These are phyloP conservation scores for Prunus armeniaca DNA, from an alignment of 306 rosid genomes.

Conservation along the genomic window DNA sequence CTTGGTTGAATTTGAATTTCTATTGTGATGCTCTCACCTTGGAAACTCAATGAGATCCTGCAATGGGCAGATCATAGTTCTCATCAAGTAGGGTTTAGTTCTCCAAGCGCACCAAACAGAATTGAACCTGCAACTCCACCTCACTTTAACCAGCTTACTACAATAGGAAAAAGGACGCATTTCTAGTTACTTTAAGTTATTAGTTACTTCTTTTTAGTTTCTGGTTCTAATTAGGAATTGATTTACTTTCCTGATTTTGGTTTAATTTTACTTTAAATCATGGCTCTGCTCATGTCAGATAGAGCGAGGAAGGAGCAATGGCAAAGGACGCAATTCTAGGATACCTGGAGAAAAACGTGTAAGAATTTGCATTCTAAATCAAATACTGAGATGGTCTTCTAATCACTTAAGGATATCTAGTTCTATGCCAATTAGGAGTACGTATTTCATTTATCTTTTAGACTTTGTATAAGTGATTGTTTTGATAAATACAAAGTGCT, in stretches of 20 bases:
- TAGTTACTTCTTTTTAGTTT: too few species aligned
- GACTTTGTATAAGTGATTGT: too few species aligned
- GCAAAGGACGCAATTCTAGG: conserved; percentile 74
- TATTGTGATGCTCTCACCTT: conserved; percentile 44
- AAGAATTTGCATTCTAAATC: too few species aligned
- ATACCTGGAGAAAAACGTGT: conserved; percentile 37
- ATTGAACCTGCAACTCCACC: not conserved
- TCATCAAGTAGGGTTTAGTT: conserved; percentile 51
- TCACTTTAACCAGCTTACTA: not conserved
- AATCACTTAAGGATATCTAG: too few species aligned
- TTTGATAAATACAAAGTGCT: too few species aligned
- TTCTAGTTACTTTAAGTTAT: too few species aligned
- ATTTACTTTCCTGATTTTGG: too few species aligned
- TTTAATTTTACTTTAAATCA: too few species aligned
- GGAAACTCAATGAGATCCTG: conserved; percentile 83
- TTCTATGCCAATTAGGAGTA: too few species aligned
- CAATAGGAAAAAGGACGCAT: not conserved
- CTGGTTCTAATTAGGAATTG: too few species aligned
- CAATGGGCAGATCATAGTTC: conserved; percentile 80
- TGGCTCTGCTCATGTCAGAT: not conserved
- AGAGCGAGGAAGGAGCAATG: conserved; percentile 16
- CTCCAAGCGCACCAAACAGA: not conserved
- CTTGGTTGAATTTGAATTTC: conserved; percentile 39
- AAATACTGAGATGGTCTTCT: too few species aligned
- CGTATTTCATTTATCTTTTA: too few species aligned